phyloP scores from a whole-genome alignment of 2,329 filamentous ascomycete species.

The Neocatenulostroma microsporum region DNA sequence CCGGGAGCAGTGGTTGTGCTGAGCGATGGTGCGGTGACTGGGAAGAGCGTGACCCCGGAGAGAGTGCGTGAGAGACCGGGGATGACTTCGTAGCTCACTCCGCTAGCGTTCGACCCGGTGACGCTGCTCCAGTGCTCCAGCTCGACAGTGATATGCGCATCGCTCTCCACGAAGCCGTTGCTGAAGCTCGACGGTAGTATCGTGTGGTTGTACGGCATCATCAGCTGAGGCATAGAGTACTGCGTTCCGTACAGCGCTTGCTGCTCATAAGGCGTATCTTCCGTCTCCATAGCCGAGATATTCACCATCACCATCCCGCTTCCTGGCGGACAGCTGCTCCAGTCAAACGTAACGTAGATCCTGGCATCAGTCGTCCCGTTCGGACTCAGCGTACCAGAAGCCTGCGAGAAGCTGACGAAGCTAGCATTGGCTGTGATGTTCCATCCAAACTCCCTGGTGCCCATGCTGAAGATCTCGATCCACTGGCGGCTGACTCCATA shows the following conservation, averaged over 20 bases:
- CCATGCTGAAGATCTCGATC: constrained; percentile 57
- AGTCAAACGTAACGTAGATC: constrained; percentile 51
- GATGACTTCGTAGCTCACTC: constrained; percentile 46
- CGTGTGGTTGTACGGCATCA: constrained; percentile 49
- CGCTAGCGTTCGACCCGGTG: constrained; percentile 6
- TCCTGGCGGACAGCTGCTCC: constrained; percentile 39
- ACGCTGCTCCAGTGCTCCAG: constrained; percentile 26
- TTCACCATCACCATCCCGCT: constrained; percentile 38
- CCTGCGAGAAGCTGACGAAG: constrained; percentile 48
- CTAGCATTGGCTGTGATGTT: constrained; percentile 38
- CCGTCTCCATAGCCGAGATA: constrained; percentile 45
- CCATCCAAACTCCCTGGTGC: constrained; percentile 48
- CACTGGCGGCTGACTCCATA: constrained; percentile 50
- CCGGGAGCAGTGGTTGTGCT: constrained; percentile 44
- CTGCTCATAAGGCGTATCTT: constrained; percentile 4
- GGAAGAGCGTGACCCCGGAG: constrained; percentile 51
- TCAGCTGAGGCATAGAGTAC: constrained; percentile 37
- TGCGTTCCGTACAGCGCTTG: constrained; percentile 32
- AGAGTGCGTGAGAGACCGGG: constrained; percentile 51
- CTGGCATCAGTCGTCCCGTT: constrained; percentile 44
- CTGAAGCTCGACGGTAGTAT: constrained; percentile 45
- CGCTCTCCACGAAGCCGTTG: constrained; percentile 55
- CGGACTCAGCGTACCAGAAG: constrained; percentile 43
- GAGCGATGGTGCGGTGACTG: constrained; percentile 43
- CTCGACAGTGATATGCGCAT: constrained; percentile 36